Evolutionary conservation across 768 basidiomycete genomes (phyloP).

Genomic region (Collybiopsis confluens): DNA sequence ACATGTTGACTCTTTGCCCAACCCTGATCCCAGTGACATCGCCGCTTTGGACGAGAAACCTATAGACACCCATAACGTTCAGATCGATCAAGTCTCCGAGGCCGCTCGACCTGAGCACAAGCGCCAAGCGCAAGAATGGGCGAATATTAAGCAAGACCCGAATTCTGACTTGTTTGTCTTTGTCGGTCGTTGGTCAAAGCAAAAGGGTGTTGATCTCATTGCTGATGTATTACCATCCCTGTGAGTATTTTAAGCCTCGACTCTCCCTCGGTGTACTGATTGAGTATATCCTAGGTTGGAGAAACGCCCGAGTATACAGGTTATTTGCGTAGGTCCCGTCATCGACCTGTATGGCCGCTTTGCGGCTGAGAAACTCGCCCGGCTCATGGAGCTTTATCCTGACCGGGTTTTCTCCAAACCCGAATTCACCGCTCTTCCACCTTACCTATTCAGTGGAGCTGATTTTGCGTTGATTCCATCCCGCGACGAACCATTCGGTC

Average conservation of each 20-base stretch:
- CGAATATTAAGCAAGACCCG: slow-evolving; percentile 87
- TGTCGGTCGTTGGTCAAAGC: slow-evolving; percentile 97
- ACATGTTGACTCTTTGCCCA: slow-evolving; percentile 92
- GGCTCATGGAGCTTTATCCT: slow-evolving; percentile 94
- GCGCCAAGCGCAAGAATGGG: slow-evolving; percentile 94
- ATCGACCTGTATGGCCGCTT: slow-evolving; percentile 95
- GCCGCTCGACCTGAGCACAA: slow-evolving; percentile 87
- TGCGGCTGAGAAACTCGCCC: slow-evolving; percentile 89
- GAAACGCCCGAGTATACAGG: slow-evolving; percentile 81
- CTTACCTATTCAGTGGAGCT: slow-evolving; percentile 90
- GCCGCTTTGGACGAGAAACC: slow-evolving; percentile 86
- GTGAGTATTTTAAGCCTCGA: slow-evolving; percentile 41
- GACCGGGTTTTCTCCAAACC: slow-evolving; percentile 93
- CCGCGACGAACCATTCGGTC: slow-evolving; percentile 93
- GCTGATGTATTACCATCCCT: slow-evolving; percentile 92
- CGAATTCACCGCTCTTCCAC: slow-evolving; percentile 93
- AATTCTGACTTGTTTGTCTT: slow-evolving; percentile 91
- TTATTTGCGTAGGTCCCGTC: slow-evolving; percentile 89
- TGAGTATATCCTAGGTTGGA: slow-evolving; percentile 52
- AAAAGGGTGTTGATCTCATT: slow-evolving; percentile 97
- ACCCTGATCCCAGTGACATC: slow-evolving; percentile 93
- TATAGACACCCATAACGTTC: slow-evolving; percentile 62
- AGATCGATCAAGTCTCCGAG: slow-evolving; percentile 78
- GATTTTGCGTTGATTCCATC: slow-evolving; percentile 96
- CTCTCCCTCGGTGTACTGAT: slow-evolving; percentile 8